Percentiles rank a stretch among this genome's conserved stretches.
phyloP scores from a whole-genome alignment of 805 yeast species.

The Candida silvicultrix region DNA sequence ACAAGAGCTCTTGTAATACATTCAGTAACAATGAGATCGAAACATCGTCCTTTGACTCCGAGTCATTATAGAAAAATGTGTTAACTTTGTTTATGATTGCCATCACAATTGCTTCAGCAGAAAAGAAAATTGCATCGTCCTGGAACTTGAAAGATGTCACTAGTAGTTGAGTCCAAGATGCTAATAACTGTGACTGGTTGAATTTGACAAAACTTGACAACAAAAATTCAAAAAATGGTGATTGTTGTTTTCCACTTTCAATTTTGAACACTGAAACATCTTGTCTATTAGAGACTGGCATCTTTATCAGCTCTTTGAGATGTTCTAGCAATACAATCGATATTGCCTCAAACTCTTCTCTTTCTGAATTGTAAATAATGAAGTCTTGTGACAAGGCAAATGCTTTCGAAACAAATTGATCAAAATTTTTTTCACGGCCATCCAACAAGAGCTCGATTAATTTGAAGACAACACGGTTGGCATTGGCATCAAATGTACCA shows the following conservation, averaged over 20 bases:
- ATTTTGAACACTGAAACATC: conserved; percentile 4
- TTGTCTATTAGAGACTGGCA: conserved; percentile 11
- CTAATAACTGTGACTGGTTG: conserved; percentile 15
- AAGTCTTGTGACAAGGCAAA: conserved; percentile 29
- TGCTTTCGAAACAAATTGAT: conserved; percentile 34
- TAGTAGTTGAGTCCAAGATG: conserved; percentile 15
- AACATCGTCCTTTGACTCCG: conserved; percentile 31
- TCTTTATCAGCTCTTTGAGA: conserved; percentile 15
- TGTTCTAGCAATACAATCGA: conserved; percentile 19
- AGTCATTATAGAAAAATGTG: conserved; percentile 10
- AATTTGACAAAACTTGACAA: conserved; percentile 16
- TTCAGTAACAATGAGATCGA: conserved; percentile 38
- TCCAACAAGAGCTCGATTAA: conserved; percentile 41
- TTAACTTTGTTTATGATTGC: conserved; percentile 18
- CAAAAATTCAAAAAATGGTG: conserved; percentile 18
- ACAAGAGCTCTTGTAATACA: conserved; percentile 64
- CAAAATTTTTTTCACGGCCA: conserved; percentile 53
- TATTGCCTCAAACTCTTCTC: conserved; percentile 12
- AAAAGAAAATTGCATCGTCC: conserved; percentile 19
- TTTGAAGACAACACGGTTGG: conserved; percentile 38
- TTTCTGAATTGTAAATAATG: conserved; percentile 3
- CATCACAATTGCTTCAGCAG: conserved; percentile 16
- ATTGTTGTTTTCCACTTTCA: conserved; percentile 7
- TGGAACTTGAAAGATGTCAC: conserved; percentile 17
- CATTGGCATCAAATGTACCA: conserved; percentile 27